A percentile compares a stretch with the other conserved stretches of the same genome.
Evolutionary conservation across 257 asterid species (phyloP).

Genomic region (Solanum sejunctum): DNA sequence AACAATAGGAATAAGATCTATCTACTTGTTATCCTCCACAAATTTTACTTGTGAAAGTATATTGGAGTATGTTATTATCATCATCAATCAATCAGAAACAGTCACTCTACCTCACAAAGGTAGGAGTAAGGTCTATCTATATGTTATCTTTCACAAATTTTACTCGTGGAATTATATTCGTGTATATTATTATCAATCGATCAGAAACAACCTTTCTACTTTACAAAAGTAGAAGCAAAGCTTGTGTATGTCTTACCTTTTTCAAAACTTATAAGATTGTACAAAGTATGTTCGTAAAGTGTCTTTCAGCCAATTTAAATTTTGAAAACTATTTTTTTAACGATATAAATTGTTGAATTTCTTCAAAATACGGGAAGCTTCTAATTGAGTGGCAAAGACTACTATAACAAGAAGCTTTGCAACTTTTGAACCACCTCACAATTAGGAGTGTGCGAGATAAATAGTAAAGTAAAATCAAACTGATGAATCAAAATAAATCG

Average conservation of each 20-base stretch:
- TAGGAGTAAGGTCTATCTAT: too few relatives aligned
- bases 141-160: fast-evolving
- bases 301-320: neutral
- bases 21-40: neutral
- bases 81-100: neutral
- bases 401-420: neutral
- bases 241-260: too few relatives aligned
- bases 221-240: too few relatives aligned
- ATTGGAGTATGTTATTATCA: too few relatives aligned
- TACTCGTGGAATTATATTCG: neutral
- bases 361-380: neutral
- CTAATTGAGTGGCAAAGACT: neutral
- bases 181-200: too few relatives aligned
- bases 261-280: too few relatives aligned
- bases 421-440: neutral
- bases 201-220: too few relatives aligned
- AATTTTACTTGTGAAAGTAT: too few relatives aligned
- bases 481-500: too few relatives aligned
- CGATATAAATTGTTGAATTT: neutral
- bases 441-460: too few relatives aligned
- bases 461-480: too few relatives aligned
- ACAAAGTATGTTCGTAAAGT: neutral
- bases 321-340: neutral
- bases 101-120: too few relatives aligned
- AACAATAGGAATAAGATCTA: neutral